phyloP scores from a whole-genome alignment of 2,329 filamentous ascomycete species.

The Hymenoscyphus occultus region DNA sequence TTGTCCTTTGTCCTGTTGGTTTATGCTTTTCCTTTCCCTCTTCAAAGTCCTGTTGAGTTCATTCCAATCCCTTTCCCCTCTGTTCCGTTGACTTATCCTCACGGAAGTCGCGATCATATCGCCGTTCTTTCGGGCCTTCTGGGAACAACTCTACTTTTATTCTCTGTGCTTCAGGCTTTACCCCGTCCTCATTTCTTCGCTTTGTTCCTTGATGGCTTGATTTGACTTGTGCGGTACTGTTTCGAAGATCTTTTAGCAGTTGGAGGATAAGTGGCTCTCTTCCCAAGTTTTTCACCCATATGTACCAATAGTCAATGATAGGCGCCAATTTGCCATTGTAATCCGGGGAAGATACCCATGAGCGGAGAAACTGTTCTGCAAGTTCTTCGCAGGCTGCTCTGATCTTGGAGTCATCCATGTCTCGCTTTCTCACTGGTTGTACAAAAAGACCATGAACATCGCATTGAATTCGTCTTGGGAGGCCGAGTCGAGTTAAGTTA shows the following conservation, averaged over 20 bases:
- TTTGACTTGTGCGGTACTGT: no score
- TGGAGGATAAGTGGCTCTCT: not conserved
- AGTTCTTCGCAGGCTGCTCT: not conserved
- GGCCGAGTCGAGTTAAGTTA: not conserved
- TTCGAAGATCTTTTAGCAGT: not conserved
- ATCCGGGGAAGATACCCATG: not conserved
- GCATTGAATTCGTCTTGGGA: not conserved
- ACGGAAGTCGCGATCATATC: no score
- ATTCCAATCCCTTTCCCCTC: no score
- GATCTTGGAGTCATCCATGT: not conserved
- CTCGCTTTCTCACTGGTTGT: not conserved
- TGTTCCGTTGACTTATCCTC: no score
- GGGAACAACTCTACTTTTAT: no score
- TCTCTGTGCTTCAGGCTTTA: no score
- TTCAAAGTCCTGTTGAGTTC: no score
- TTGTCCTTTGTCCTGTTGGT: no score
- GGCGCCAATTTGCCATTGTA: not conserved
- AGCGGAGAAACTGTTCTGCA: not conserved
- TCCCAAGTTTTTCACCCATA: not conserved
- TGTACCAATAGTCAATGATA: not conserved
- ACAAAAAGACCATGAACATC: not conserved
- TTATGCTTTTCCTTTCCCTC: no score
- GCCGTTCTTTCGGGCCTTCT: no score
- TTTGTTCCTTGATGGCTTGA: no score
- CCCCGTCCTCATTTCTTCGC: no score